Percentiles rank a stretch among this genome's conserved stretches.
Evolutionary conservation across 495 filamentous ascomycete genomes (phyloP).

Genomic region (Aspergillus egyptiacus): DNA sequence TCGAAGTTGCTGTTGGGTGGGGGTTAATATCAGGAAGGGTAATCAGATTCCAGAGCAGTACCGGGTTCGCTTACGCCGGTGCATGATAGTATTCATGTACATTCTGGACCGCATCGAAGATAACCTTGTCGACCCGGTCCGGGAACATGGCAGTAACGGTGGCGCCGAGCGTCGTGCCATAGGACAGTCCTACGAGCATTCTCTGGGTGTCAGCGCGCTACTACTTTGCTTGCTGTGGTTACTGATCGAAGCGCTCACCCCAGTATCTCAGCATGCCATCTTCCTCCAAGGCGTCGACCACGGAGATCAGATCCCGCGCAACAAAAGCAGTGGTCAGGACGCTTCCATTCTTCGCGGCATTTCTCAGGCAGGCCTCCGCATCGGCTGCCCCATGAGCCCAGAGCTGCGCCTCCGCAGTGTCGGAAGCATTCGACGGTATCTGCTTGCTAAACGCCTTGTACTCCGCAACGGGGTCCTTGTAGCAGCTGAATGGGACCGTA

Average conservation of each 20-base stretch:
- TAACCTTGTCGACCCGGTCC: slow-evolving; percentile 34
- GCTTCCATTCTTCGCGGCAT: background rate
- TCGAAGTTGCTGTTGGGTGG: slow-evolving; percentile 2
- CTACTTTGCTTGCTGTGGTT: background rate
- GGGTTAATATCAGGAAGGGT: background rate
- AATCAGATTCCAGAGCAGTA: background rate
- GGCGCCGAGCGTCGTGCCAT: slow-evolving; percentile 38
- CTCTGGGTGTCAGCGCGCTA: background rate
- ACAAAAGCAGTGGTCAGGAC: slow-evolving; percentile 9
- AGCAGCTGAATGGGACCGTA: background rate
- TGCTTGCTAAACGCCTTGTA: background rate
- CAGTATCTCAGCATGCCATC: slow-evolving; percentile 42
- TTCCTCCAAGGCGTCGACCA: slow-evolving; percentile 16
- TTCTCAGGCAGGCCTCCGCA: background rate
- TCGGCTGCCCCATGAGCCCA: slow-evolving; percentile 3
- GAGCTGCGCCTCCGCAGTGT: background rate
- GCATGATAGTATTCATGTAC: slow-evolving; percentile 33
- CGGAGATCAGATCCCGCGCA: slow-evolving; percentile 2
- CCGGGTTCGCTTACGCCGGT: background rate
- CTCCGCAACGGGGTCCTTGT: background rate
- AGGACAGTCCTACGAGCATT: slow-evolving; percentile 29
- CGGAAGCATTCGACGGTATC: background rate
- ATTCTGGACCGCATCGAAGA: slow-evolving; percentile 40
- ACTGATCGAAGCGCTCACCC: slow-evolving; percentile 24
- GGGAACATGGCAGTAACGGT: slow-evolving; percentile 42